A percentile compares a stretch with the other conserved stretches of the same genome.
These are phyloP conservation scores for Dendrobium chrysotoxum DNA, from an alignment of 106 monocot species.

Conservation along the genomic window DNA sequence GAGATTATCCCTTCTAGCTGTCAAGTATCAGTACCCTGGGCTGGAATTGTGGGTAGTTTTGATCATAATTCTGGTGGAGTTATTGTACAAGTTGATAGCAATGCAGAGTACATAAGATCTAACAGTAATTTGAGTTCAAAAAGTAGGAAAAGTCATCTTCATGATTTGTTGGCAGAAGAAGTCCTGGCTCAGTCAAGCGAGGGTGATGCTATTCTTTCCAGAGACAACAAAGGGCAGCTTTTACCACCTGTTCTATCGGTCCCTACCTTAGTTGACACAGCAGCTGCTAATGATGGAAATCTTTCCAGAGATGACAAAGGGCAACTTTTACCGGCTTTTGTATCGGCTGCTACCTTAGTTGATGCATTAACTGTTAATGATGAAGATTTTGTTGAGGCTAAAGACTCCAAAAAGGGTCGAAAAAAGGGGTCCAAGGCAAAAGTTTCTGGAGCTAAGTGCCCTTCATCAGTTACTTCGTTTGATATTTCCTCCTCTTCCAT, in stretches of 20 bases:
- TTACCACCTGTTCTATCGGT: slow-evolving; percentile 10
- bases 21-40: slow-evolving; percentile 12
- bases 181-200: slow-evolving; percentile 52
- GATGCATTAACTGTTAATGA: slow-evolving; percentile 17
- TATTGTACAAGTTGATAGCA: slow-evolving; percentile 7
- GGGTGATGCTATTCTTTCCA: slow-evolving; percentile 12
- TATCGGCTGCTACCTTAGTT: slow-evolving; percentile 2
- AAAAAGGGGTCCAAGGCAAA: slow-evolving; percentile 79
- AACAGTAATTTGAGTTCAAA: slow-evolving; percentile 20
- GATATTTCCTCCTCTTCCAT: slow-evolving; percentile 22
- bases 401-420: slow-evolving; percentile 75
- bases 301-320: slow-evolving; percentile 13
- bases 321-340: slow-evolving; percentile 10
- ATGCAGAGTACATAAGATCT: not conserved
- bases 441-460: slow-evolving; percentile 36
- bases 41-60: slow-evolving; percentile 27
- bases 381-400: slow-evolving; percentile 86
- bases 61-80: slow-evolving; percentile 31
- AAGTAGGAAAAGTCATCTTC: slow-evolving; percentile 58
- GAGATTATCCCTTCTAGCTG: not conserved
- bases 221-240: slow-evolving; percentile 8
- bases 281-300: not conserved
- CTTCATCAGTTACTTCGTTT: slow-evolving; percentile 44
- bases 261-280: not conserved
- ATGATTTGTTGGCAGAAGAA: slow-evolving; percentile 95